Evolutionary conservation across 2,329 filamentous ascomycete genomes (phyloP).

Genomic region (Thielaviopsis cerberus): DNA sequence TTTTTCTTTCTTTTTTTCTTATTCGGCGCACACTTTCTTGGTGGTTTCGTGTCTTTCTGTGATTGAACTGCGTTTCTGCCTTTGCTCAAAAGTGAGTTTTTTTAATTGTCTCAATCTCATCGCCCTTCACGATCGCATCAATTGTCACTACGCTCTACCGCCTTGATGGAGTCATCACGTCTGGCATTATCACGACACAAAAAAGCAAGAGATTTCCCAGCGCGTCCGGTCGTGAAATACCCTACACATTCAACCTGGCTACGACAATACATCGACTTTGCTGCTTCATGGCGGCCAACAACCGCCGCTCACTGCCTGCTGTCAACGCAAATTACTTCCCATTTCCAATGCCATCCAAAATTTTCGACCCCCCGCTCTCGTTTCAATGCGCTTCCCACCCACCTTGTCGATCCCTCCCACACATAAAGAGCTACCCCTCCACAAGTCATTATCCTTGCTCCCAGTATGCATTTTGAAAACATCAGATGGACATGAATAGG

Average conservation of each 20-base stretch:
- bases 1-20: constrained; percentile 21
- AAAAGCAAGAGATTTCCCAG: background rate
- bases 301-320: background rate
- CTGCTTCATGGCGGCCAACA: background rate
- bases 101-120: constrained; percentile 12
- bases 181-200: background rate
- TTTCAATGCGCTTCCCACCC: constrained; percentile 10
- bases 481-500: background rate
- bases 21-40: constrained; percentile 20
- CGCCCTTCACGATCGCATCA: constrained; percentile 5
- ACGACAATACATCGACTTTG: background rate
- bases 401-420: constrained; percentile 10
- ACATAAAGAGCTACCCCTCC: constrained; percentile 8
- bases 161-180: constrained; percentile 4
- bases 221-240: too few relatives aligned
- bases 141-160: constrained; percentile 1
- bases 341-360: constrained; percentile 4
- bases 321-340: background rate
- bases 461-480: constrained; percentile 1
- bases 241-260: background rate
- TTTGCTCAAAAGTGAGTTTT: constrained; percentile 33
- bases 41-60: constrained; percentile 16
- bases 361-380: constrained; percentile 11
- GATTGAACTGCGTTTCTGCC: constrained; percentile 14
- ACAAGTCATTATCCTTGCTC: constrained; percentile 9